A percentile compares a stretch with the other conserved stretches of the same genome.
Evolutionary conservation across 495 filamentous ascomycete species (phyloP).

Genomic region (Penicillium steckii): DNA sequence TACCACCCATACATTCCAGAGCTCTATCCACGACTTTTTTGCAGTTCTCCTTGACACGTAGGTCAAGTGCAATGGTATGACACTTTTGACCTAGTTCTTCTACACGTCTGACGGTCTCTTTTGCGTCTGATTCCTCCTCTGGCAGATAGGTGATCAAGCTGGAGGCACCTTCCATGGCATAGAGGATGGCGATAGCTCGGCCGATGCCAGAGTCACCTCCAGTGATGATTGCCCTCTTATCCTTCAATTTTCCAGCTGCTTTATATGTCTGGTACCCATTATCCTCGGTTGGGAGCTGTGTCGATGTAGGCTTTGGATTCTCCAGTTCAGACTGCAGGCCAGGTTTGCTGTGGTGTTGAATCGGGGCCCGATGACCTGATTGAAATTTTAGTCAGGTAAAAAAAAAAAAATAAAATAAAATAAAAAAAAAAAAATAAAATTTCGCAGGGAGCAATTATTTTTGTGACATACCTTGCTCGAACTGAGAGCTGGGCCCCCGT

Average conservation of each 20-base stretch:
- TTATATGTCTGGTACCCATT: slow-evolving; percentile 73
- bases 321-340: slow-evolving; percentile 67
- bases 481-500: slow-evolving; percentile 17
- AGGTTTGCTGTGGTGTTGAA: slow-evolving; percentile 66
- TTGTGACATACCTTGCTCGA: slow-evolving; percentile 14
- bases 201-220: slow-evolving; percentile 84
- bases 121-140: slow-evolving; percentile 73
- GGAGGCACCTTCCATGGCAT: slow-evolving; percentile 80
- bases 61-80: slow-evolving; percentile 57
- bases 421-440: background rate
- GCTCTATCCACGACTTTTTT: slow-evolving; percentile 66
- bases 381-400: background rate
- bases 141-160: slow-evolving; percentile 73
- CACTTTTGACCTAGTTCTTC: slow-evolving; percentile 63
- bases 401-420: background rate
- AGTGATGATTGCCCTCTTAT: slow-evolving; percentile 76
- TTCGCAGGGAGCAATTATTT: background rate
- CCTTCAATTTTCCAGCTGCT: slow-evolving; percentile 72
- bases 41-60: slow-evolving; percentile 65
- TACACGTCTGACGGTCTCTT: slow-evolving; percentile 68
- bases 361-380: slow-evolving; percentile 65
- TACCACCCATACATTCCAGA: slow-evolving; percentile 58
- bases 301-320: slow-evolving; percentile 58
- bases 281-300: slow-evolving; percentile 67
- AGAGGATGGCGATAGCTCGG: slow-evolving; percentile 73